Percentiles rank a stretch among this genome's conserved stretches.
Conservation (phyloP, 441 rosid species). For the Populus trichocarpa region DNA sequence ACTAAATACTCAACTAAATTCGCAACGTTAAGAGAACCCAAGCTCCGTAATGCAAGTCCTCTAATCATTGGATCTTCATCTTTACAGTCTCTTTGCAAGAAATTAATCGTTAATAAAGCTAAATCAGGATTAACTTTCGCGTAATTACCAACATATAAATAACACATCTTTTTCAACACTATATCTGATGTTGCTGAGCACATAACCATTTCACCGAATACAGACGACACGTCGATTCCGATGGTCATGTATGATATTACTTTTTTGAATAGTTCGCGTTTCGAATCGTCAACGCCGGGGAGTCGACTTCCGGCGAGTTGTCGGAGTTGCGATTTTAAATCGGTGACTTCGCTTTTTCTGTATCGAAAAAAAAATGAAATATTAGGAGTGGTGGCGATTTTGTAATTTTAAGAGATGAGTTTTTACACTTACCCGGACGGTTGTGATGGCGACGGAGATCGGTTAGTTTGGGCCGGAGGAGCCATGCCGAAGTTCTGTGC, state of each 20-base stretch:
- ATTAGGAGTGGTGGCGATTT: background rate
- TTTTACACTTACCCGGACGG: slow-evolving; percentile 77
- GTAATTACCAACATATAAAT: slow-evolving; percentile 94
- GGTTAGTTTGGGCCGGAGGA: slow-evolving; percentile 73
- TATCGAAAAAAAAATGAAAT: background rate
- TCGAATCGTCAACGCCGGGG: slow-evolving; percentile 92
- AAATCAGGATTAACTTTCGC: slow-evolving; percentile 96
- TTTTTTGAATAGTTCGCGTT: slow-evolving; percentile 91
- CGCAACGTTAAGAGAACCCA: slow-evolving; percentile 74
- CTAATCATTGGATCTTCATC: slow-evolving; percentile 97
- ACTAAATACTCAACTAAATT: slow-evolving; percentile 95
- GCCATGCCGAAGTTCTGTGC: slow-evolving; percentile 41
- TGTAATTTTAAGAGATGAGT: background rate
- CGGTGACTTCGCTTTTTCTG: slow-evolving; percentile 94
- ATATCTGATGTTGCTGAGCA: slow-evolving; percentile 96
- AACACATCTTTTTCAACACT: slow-evolving; percentile 97
- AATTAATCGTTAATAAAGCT: slow-evolving; percentile 84
- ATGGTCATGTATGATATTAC: slow-evolving; percentile 94
- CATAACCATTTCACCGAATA: slow-evolving; percentile 99
- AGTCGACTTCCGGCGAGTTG: slow-evolving; percentile 97
- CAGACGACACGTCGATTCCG: slow-evolving; percentile 87
- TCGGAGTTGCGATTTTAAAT: slow-evolving; percentile 86
- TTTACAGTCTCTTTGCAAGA: slow-evolving; percentile 95
- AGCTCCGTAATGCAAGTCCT: slow-evolving; percentile 86
- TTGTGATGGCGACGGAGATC: slow-evolving; percentile 85